phyloP scores from a whole-genome alignment of 2,329 filamentous ascomycete genomes.

The Alternaria alternata region DNA sequence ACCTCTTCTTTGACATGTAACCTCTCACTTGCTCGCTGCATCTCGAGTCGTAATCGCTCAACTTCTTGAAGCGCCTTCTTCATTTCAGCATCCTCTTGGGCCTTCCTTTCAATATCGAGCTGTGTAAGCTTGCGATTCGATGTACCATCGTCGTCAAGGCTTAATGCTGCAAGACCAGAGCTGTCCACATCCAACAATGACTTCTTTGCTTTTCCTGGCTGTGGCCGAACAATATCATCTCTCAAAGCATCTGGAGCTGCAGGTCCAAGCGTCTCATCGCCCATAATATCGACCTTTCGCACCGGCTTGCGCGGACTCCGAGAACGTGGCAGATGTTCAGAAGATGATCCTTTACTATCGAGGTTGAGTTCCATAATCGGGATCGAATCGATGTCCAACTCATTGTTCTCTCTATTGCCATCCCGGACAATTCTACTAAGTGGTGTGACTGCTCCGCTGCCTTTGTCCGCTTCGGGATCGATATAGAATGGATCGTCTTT shows the following conservation, averaged over 20 bases:
- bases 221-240: conserved; percentile 42
- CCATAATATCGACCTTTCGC: conserved; percentile 55
- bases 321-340: conserved; percentile 29
- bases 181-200: conserved; percentile 85
- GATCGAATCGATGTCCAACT: conserved; percentile 91
- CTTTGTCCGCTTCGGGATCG: conserved; percentile 56
- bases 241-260: conserved; percentile 41
- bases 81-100: conserved; percentile 88
- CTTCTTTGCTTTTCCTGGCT: conserved; percentile 60
- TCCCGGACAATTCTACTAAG: conserved; percentile 75
- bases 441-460: conserved; percentile 73
- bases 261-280: conserved; percentile 57
- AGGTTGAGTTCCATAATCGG: conserved; percentile 94
- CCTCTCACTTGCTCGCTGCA: conserved; percentile 82
- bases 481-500: conserved; percentile 98
- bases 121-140: conserved; percentile 37
- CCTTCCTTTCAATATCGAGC: conserved; percentile 70
- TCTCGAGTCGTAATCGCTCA: conserved; percentile 83
- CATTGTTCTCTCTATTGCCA: conserved; percentile 72
- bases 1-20: conserved; percentile 74
- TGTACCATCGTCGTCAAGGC: conserved; percentile 61
- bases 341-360: conserved; percentile 50
- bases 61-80: conserved; percentile 86
- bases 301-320: conserved; percentile 44
- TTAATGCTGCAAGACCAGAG: conserved; percentile 77